Percentiles rank a stretch among this genome's conserved stretches.
These are phyloP conservation scores for Talaromyces thailandensis DNA, from an alignment of 495 filamentous ascomycete genomes.

Conservation along the genomic window DNA sequence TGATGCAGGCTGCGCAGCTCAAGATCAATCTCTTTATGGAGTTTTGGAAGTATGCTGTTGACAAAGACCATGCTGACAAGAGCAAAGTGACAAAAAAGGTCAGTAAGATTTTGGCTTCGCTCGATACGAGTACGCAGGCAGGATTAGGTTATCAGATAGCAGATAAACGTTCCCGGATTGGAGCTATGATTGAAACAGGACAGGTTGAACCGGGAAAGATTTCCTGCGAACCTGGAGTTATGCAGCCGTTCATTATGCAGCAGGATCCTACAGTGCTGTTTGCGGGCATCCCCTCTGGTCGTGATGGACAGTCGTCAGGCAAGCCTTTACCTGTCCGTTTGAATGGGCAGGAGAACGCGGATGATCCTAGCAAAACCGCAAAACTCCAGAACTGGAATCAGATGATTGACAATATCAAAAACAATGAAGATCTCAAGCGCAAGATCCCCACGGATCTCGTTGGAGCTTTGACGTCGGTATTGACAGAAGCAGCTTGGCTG, in stretches of 20 bases:
- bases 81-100: no score
- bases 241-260: not conserved
- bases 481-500: not conserved
- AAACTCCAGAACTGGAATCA: not conserved
- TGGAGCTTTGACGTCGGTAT: not conserved
- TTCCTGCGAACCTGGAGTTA: not conserved
- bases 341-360: not conserved
- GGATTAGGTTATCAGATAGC: not conserved
- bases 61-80: no score
- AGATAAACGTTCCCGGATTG: not conserved
- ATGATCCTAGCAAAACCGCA: not conserved
- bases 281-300: not conserved
- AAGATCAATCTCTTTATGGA: no score
- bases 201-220: not conserved
- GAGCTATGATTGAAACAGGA: not conserved
- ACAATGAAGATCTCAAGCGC: not conserved
- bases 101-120: no score
- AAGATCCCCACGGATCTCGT: not conserved
- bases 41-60: no score
- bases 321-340: not conserved
- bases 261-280: not conserved
- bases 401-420: not conserved
- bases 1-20: no score
- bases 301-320: not conserved
- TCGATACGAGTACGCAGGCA: not conserved